Percentiles rank a stretch among this genome's conserved stretches.
Conservation (phyloP, 768 basidiomycete genomes). For the Russula brevipes region DNA sequence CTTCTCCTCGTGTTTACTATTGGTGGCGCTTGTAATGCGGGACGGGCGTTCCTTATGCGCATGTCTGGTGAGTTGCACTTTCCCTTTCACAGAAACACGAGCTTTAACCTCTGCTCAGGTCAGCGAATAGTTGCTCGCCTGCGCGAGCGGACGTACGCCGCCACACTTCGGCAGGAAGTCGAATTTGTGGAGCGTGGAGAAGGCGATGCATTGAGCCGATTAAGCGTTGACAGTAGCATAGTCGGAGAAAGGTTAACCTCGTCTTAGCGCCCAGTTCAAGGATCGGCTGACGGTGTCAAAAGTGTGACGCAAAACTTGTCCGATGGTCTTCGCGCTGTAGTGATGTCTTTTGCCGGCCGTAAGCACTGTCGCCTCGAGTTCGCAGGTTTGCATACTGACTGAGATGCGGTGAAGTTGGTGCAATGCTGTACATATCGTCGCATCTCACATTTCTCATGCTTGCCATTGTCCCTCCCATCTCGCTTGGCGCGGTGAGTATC, state of each 20-base stretch:
- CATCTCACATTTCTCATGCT: slow-evolving; percentile 90
- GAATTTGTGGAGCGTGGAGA: slow-evolving; percentile 91
- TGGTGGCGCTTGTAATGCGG: slow-evolving; percentile 85
- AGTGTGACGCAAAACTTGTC: slow-evolving; percentile 78
- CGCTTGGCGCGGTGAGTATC: slow-evolving; percentile 68
- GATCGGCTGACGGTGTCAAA: slow-evolving; percentile 1
- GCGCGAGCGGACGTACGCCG: slow-evolving; percentile 74
- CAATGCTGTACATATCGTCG: slow-evolving; percentile 92
- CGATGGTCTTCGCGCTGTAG: slow-evolving; percentile 74
- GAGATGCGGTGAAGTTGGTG: slow-evolving; percentile 54
- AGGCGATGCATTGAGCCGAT: slow-evolving; percentile 87
- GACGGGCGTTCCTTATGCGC: slow-evolving; percentile 79
- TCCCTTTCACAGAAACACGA: neutral
- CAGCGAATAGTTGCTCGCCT: slow-evolving; percentile 89
- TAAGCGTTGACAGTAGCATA: slow-evolving; percentile 88
- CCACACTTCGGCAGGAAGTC: slow-evolving; percentile 84
- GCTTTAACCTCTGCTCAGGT: slow-evolving; percentile 37
- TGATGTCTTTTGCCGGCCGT: slow-evolving; percentile 94
- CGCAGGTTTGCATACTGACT: neutral
- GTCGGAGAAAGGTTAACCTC: slow-evolving; percentile 79
- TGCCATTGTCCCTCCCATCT: slow-evolving; percentile 82
- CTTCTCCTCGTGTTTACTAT: slow-evolving; percentile 74
- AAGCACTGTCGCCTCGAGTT: slow-evolving; percentile 32
- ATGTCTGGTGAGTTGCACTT: slow-evolving; percentile 56
- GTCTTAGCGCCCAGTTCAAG: neutral